Conservation (phyloP, 208 protist genomes). For the Spongospora subterranea region DNA sequence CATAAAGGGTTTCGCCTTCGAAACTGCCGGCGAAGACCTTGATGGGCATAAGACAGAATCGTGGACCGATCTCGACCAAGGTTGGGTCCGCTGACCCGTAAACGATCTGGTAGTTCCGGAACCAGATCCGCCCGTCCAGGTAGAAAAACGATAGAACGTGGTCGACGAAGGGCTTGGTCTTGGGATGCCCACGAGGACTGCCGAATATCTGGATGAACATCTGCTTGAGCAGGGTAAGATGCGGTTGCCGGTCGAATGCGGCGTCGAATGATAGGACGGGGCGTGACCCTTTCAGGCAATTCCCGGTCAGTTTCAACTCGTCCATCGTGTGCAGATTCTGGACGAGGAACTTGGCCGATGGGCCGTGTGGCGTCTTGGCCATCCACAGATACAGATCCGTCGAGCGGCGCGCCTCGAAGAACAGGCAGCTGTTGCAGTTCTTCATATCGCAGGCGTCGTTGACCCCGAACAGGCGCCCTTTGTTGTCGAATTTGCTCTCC, state of each 20-base stretch:
- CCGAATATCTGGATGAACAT: constrained; percentile 91
- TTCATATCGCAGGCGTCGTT: constrained; percentile 69
- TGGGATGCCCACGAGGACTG: constrained; percentile 91
- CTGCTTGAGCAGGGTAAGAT: constrained; percentile 90
- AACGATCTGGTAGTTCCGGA: constrained; percentile 96
- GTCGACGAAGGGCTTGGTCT: constrained; percentile 97
- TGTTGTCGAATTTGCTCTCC: constrained; percentile 67
- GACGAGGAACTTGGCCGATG: constrained; percentile 68
- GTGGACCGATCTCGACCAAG: constrained; percentile 94
- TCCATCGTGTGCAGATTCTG: constrained; percentile 90
- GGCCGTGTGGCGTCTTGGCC: constrained; percentile 64
- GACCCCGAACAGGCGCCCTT: constrained; percentile 58
- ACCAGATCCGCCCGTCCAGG: constrained; percentile 94
- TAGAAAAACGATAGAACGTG: constrained; percentile 94
- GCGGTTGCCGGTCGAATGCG: constrained; percentile 88
- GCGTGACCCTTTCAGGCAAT: constrained; percentile 94
- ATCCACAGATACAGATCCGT: constrained; percentile 71
- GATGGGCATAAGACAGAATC: constrained; percentile 91
- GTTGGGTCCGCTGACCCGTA: constrained; percentile 64
- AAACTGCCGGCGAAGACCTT: constrained; percentile 80
- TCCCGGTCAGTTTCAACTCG: constrained; percentile 96
- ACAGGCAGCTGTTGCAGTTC: constrained; percentile 69
- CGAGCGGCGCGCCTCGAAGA: constrained; percentile 67
- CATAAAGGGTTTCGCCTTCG: constrained; percentile 75
- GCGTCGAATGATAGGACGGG: constrained; percentile 95